Evolutionary conservation across 1,284 basidiomycete genomes (phyloP).

Genomic region (Ceratobasidium sp.): DNA sequence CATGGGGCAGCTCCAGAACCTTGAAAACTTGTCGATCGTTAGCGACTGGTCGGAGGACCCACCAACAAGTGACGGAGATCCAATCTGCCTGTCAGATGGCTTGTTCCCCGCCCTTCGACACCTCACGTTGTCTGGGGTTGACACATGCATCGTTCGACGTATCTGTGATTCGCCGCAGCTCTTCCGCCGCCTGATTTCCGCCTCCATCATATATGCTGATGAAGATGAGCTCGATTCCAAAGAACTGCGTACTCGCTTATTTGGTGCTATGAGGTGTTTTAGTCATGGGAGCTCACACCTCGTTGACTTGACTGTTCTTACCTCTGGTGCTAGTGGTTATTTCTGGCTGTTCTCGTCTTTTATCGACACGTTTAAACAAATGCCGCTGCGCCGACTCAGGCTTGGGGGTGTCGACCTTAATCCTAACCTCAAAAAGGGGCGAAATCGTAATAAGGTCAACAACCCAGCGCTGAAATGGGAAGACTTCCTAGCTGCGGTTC

Average conservation of each 20-base stretch:
- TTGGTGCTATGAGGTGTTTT: neutral
- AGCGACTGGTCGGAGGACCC: neutral
- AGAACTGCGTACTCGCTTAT: neutral
- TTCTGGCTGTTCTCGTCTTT: neutral
- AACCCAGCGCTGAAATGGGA: neutral
- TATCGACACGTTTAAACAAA: neutral
- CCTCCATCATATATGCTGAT: neutral
- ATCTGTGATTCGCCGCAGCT: neutral
- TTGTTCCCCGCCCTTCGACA: conserved; percentile 15
- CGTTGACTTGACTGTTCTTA: neutral
- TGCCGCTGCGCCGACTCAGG: neutral
- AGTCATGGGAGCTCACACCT: neutral
- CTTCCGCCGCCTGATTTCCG: neutral
- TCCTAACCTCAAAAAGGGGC: neutral
- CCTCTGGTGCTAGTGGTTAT: neutral
- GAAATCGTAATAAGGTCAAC: neutral
- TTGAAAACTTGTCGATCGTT: neutral
- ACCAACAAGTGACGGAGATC: neutral
- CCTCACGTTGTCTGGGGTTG: neutral
- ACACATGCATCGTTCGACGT: neutral
- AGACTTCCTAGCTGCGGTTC: neutral
- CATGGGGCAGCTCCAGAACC: neutral
- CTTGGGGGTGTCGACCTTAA: neutral
- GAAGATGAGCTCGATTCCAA: neutral
- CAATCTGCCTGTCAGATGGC: neutral